Evolutionary conservation across 257 asterid genomes (phyloP).

Genomic region (Eustoma russellianum): DNA sequence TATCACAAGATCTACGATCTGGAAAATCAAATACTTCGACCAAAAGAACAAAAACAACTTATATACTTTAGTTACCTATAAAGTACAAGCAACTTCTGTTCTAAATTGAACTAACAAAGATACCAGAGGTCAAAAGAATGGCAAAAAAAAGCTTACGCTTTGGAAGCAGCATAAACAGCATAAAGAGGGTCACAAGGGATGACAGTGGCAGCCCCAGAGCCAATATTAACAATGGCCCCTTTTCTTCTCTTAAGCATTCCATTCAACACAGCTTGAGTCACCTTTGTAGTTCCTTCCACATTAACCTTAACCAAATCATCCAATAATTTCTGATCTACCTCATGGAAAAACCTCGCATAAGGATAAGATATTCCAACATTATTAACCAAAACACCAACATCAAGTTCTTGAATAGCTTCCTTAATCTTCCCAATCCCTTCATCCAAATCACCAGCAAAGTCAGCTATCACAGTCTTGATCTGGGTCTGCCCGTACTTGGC

Average conservation of each 20-base stretch:
- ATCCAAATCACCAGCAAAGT: constrained; percentile 73
- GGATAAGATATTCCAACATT: constrained; percentile 94
- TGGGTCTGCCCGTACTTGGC: constrained; percentile 52
- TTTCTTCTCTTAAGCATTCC: constrained; percentile 82
- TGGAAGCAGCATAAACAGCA: constrained; percentile 92
- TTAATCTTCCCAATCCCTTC: constrained; percentile 63
- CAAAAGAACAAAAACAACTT: too few species aligned
- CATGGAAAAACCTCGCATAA: constrained; percentile 82
- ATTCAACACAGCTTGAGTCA: constrained; percentile 72
- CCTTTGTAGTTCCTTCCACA: constrained; percentile 81
- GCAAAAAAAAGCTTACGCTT: constrained; percentile 56
- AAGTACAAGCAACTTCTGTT: too few species aligned
- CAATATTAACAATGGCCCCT: constrained; percentile 92
- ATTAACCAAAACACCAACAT: constrained; percentile 72
- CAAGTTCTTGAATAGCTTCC: constrained; percentile 63
- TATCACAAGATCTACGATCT: too few species aligned
- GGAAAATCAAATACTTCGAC: too few species aligned
- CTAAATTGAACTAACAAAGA: constrained; percentile 1
- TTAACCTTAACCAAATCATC: constrained; percentile 74
- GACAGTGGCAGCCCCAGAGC: constrained; percentile 87
- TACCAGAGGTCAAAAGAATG: background rate
- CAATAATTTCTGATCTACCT: constrained; percentile 76
- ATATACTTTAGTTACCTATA: too few species aligned
- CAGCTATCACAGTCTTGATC: constrained; percentile 75
- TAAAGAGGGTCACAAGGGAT: constrained; percentile 93